A percentile compares a stretch with the other conserved stretches of the same genome.
phyloP scores from a whole-genome alignment of 1,284 basidiomycete species.

The Ustilago cynodontis region DNA sequence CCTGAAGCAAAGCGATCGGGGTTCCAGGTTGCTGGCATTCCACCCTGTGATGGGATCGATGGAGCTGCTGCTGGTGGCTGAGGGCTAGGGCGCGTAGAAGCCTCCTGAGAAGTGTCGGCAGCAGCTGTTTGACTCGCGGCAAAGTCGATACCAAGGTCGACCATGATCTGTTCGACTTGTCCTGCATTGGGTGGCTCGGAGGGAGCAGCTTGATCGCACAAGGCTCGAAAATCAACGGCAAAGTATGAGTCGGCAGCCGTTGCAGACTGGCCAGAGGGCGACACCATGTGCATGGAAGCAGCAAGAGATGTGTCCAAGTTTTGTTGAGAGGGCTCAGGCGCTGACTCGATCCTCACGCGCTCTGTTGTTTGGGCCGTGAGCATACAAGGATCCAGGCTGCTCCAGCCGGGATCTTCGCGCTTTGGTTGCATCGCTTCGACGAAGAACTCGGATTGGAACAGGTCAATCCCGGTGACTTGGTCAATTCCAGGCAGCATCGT shows the following conservation, averaged over 20 bases:
- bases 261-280: slow-evolving; percentile 12
- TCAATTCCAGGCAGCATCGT: background rate
- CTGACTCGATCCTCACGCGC: slow-evolving; percentile 28
- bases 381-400: slow-evolving; percentile 25
- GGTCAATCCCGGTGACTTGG: slow-evolving; percentile 3
- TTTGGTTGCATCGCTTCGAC: slow-evolving; percentile 12
- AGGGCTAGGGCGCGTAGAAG: background rate
- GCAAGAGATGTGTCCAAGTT: background rate
- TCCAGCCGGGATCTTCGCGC: slow-evolving; percentile 8
- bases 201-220: slow-evolving; percentile 20
- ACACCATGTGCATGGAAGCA: background rate
- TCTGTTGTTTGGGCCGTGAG: slow-evolving; percentile 22
- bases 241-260: slow-evolving; percentile 22
- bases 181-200: slow-evolving; percentile 21
- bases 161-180: slow-evolving; percentile 38
- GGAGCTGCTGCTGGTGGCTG: slow-evolving; percentile 1
- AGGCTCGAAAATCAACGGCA: slow-evolving; percentile 21
- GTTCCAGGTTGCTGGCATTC: slow-evolving; percentile 13
- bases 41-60: slow-evolving; percentile 28
- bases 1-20: slow-evolving; percentile 15
- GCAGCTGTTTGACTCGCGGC: slow-evolving; percentile 8
- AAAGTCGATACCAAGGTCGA: slow-evolving; percentile 34
- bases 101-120: slow-evolving; percentile 6
- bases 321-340: background rate
- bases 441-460: slow-evolving; percentile 40